Evolutionary conservation across 805 yeast species (phyloP).

Genomic region (Torulaspora delbrueckii): DNA sequence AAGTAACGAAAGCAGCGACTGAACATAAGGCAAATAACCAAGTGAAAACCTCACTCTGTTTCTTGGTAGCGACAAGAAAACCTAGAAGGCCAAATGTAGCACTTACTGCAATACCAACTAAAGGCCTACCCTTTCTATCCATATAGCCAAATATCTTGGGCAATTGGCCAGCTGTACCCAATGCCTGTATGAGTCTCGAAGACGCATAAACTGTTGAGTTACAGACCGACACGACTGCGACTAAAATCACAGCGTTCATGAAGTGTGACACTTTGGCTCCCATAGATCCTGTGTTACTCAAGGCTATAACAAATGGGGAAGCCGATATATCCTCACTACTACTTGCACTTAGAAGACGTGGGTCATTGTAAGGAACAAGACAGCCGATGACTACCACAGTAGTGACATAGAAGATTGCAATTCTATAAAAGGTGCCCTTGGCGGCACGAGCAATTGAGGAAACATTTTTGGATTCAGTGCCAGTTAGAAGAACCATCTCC

Average conservation of each 20-base stretch:
- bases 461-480: conserved; percentile 42
- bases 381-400: conserved; percentile 56
- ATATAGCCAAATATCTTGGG: conserved; percentile 46
- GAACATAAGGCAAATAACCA: conserved; percentile 80
- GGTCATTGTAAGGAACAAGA: conserved; percentile 62
- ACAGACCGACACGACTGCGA: conserved; percentile 57
- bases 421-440: conserved; percentile 53
- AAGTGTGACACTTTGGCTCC: conserved; percentile 49
- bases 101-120: conserved; percentile 43
- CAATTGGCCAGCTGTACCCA: conserved; percentile 49
- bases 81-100: conserved; percentile 51
- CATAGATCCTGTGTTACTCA: conserved; percentile 46
- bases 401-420: conserved; percentile 51
- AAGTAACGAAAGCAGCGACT: conserved; percentile 68
- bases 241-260: conserved; percentile 54
- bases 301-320: conserved; percentile 49
- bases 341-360: conserved; percentile 46
- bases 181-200: conserved; percentile 51
- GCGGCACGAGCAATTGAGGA: conserved; percentile 57
- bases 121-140: conserved; percentile 51
- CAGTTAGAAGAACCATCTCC: conserved; percentile 59
- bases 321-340: conserved; percentile 40
- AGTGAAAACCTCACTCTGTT: conserved; percentile 54
- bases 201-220: conserved; percentile 58
- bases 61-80: conserved; percentile 56